These are phyloP conservation scores for Melanogaster broomeanus DNA, from an alignment of 768 basidiomycete species.

Conservation along the genomic window DNA sequence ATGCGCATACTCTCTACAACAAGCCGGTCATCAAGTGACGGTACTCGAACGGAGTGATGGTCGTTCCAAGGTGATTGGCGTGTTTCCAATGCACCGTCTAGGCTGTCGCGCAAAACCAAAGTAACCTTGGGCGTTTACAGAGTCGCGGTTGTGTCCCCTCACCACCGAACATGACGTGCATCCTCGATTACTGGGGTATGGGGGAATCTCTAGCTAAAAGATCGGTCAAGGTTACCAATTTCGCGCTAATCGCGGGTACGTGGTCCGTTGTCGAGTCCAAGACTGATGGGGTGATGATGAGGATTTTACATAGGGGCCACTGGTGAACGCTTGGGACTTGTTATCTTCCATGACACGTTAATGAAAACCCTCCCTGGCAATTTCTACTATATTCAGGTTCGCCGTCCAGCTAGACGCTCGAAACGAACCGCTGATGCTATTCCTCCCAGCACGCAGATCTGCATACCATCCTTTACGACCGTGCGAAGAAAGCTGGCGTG, in stretches of 20 bases:
- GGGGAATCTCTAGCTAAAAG: constrained; percentile 42
- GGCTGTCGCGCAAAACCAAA: too few relatives aligned
- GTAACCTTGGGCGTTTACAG: constrained; percentile 14
- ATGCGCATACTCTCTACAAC: constrained; percentile 51
- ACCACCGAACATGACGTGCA: constrained; percentile 59
- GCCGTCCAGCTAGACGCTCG: constrained; percentile 9
- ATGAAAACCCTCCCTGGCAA: constrained; percentile 46
- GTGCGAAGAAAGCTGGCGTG: constrained; percentile 49
- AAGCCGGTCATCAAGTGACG: constrained; percentile 56
- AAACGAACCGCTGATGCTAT: background rate
- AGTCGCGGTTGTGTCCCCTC: constrained; percentile 41
- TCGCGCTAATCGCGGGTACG: constrained; percentile 21
- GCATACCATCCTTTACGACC: constrained; percentile 46
- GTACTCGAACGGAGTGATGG: constrained; percentile 52
- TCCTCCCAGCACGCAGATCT: constrained; percentile 51
- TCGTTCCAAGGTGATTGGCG: constrained; percentile 32
- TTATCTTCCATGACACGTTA: constrained; percentile 46
- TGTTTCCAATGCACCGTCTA: too few relatives aligned
- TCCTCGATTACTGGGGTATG: constrained; percentile 56
- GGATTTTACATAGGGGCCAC: constrained; percentile 37
- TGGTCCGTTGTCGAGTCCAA: background rate
- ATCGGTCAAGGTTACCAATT: constrained; percentile 12
- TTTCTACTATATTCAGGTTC: constrained; percentile 47
- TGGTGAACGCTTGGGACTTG: constrained; percentile 44
- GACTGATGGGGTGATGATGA: constrained; percentile 8